These are phyloP conservation scores for Ophryocystis elektroscirrha DNA, from an alignment of 169 alveolate species.

Conservation along the genomic window DNA sequence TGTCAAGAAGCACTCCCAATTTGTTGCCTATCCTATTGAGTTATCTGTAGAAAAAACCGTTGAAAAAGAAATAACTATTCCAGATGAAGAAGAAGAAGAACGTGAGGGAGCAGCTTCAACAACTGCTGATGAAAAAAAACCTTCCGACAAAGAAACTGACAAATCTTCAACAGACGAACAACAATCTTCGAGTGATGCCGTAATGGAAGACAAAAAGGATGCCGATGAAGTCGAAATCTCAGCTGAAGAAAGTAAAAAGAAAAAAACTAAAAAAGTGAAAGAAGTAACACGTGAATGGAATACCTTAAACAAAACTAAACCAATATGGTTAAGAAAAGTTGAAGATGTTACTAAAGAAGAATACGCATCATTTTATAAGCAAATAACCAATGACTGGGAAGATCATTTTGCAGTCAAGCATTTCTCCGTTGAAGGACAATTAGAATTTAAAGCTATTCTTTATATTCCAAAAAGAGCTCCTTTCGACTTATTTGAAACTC, in stretches of 20 bases:
- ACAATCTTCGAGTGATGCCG: slow-evolving; percentile 39
- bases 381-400: slow-evolving; percentile 97
- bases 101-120: slow-evolving; percentile 6
- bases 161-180: slow-evolving; percentile 37
- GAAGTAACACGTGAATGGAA: slow-evolving; percentile 88
- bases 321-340: slow-evolving; percentile 95
- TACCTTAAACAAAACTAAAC: slow-evolving; percentile 88
- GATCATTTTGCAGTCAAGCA: slow-evolving; percentile 92
- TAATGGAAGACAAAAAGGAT: slow-evolving; percentile 40
- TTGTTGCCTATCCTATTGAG: slow-evolving; percentile 94
- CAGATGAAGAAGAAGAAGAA: slow-evolving; percentile 35
- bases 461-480: slow-evolving; percentile 99
- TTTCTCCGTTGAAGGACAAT: slow-evolving; percentile 86
- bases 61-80: slow-evolving; percentile 87
- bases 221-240: slow-evolving; percentile 38
- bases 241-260: slow-evolving; percentile 42
- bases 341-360: slow-evolving; percentile 95
- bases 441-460: slow-evolving; percentile 93
- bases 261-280: slow-evolving; percentile 88
- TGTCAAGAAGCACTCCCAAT: slow-evolving; percentile 97
- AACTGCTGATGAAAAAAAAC: slow-evolving; percentile 17
- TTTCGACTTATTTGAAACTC: slow-evolving; percentile 93
- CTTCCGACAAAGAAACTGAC: slow-evolving; percentile 25
- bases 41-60: slow-evolving; percentile 83
- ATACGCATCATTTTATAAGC: slow-evolving; percentile 91